Base-by-base conservation (phyloP, 2,329 filamentous ascomycete genomes). In the Beauveria australis region DNA sequence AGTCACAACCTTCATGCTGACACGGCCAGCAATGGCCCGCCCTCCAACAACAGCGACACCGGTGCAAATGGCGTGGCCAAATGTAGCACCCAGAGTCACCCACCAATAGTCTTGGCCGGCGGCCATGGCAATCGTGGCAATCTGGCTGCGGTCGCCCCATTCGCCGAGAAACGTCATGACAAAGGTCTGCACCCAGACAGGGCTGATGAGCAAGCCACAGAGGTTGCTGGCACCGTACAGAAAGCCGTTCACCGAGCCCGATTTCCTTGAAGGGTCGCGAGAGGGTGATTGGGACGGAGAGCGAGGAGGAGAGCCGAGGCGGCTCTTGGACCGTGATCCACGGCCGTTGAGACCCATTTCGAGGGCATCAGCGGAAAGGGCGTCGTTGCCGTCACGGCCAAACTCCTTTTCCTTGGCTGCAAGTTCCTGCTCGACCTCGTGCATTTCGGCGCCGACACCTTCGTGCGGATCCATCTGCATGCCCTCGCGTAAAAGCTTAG, bases 91-190 rank as follows among this genome's bases (percentile, higher is more conserved):
- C 52, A 92, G 80, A 4, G 92, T 97, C 41, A 99, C 94, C 89
- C 92, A 97, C 93, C 93, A 97, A 74, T 97, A 99, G 72, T 99
- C 94, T 74, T 96, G 91, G 22, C 94, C 94, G 40, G 94, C 93
- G 54, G 94, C 94, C 94, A 99, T 99, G 59, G 94, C 94, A 71
- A 99, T 96, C 0, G 94, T 99, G 24, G 94, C 94, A 69, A 99
- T 97, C 77, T 99, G 94, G 72, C 91, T 96, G 66, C 94, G 86
- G 70, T 99, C 94, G 61, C 94, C 94, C 94, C 94, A 99, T 74
- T 99, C 94, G 46, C 94, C 94, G 33, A 99, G 78, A 76, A 99
- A 99, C 2, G 94, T 99, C 94, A 99, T 99, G 67, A 95, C 85
- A 71, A 99, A 99, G 0, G 94, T 99, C 76, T 97, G 93, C 16